Percentiles rank a stretch among this genome's conserved stretches.
phyloP scores from a whole-genome alignment of 768 basidiomycete genomes.

The Tricholomella constricta region DNA sequence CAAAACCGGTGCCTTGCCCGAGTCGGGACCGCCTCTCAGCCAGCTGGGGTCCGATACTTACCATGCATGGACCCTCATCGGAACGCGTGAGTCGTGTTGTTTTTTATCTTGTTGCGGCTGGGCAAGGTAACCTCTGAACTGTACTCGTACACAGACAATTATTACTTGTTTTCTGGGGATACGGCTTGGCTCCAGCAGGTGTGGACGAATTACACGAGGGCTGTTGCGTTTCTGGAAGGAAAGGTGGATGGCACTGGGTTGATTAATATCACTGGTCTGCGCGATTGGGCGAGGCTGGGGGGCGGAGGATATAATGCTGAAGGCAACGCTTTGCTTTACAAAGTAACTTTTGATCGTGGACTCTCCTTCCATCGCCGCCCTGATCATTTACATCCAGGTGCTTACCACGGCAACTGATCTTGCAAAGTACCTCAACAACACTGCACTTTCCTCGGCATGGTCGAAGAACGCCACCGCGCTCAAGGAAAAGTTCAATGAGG shows the following conservation, averaged over 20 bases:
- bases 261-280: constrained; percentile 55
- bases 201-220: constrained; percentile 60
- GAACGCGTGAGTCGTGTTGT: constrained; percentile 46
- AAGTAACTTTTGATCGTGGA: neutral
- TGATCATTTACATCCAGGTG: constrained; percentile 37
- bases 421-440: constrained; percentile 39
- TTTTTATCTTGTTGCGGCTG: constrained; percentile 17
- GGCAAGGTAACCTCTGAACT: neutral
- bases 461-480: constrained; percentile 47
- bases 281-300: constrained; percentile 60
- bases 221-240: constrained; percentile 52
- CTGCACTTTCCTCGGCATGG: constrained; percentile 38
- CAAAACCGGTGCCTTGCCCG: constrained; percentile 53
- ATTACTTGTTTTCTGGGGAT: constrained; percentile 58
- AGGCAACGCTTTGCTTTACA: constrained; percentile 46
- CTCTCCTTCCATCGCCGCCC: neutral
- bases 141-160: constrained; percentile 43
- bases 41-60: constrained; percentile 55
- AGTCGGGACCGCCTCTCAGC: constrained; percentile 51
- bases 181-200: constrained; percentile 47
- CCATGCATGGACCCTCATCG: constrained; percentile 62
- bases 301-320: constrained; percentile 59
- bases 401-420: constrained; percentile 49
- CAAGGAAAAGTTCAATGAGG: constrained; percentile 50
- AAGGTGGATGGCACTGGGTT: constrained; percentile 52